Evolutionary conservation across 2,329 filamentous ascomycete genomes (phyloP).

Genomic region (Lachnellula occidentalis): DNA sequence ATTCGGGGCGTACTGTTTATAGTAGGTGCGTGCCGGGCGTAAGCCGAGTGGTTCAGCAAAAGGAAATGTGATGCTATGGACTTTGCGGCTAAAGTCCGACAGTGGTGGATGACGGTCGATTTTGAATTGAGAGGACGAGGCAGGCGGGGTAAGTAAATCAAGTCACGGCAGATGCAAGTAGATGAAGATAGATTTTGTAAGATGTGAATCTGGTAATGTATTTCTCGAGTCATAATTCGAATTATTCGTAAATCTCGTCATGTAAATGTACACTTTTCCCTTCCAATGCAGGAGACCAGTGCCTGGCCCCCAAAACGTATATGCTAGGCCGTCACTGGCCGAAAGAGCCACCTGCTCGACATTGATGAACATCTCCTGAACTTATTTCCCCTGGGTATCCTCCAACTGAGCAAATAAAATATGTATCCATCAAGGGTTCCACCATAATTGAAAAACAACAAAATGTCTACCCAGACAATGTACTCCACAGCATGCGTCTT

Average conservation of each 20-base stretch:
- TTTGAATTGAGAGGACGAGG: background rate
- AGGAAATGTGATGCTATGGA: background rate
- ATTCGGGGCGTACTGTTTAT: background rate
- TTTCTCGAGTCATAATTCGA: conserved; percentile 2
- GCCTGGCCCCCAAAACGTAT: conserved; percentile 1
- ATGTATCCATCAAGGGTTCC: background rate
- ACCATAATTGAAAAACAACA: background rate
- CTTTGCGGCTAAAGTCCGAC: background rate
- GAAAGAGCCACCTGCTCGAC: background rate
- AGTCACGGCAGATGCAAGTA: background rate
- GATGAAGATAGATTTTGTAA: background rate
- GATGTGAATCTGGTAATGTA: conserved; percentile 13
- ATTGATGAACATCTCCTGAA: background rate
- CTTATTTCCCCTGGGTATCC: background rate
- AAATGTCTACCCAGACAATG: background rate
- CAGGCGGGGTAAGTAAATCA: background rate
- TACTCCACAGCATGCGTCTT: background rate
- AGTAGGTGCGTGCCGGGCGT: too few species aligned
- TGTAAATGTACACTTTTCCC: background rate
- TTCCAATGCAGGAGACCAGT: background rate
- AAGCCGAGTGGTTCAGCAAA: too few species aligned
- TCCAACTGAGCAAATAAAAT: background rate
- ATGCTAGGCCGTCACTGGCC: background rate
- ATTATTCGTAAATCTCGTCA: background rate
- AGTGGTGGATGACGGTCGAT: background rate